Percentiles rank a stretch among this genome's conserved stretches.
Evolutionary conservation across 192 early-diverging fungal species (phyloP).

Genomic region (Podila minutissima): DNA sequence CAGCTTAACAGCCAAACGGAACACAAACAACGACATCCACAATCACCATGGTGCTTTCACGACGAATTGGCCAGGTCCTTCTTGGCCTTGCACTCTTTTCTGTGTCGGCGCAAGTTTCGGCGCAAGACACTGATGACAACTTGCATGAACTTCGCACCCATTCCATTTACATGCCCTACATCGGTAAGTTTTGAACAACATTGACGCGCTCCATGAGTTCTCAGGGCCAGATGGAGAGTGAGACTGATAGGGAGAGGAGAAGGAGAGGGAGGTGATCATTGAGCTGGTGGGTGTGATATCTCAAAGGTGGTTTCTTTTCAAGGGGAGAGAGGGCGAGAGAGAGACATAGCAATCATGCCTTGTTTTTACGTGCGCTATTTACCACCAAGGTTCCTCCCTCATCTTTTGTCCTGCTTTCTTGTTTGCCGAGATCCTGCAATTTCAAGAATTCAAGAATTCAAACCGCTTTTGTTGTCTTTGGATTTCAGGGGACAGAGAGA

Average conservation of each 20-base stretch:
- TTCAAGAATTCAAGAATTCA: too few relatives aligned
- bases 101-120: constrained; percentile 5
- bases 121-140: constrained; percentile 10
- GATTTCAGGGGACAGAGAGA: too few relatives aligned
- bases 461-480: too few relatives aligned
- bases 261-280: background rate
- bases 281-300: too few relatives aligned
- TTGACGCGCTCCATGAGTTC: constrained; percentile 2
- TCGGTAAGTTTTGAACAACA: constrained; percentile 51
- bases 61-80: constrained; percentile 7
- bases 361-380: too few relatives aligned
- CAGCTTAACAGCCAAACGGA: background rate
- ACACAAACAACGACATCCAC: background rate
- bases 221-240: background rate
- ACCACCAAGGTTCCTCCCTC: background rate
- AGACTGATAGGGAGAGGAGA: background rate
- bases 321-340: too few relatives aligned
- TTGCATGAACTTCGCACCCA: constrained; percentile 54
- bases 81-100: constrained; percentile 7
- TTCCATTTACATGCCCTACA: constrained; percentile 65
- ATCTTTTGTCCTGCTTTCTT: constrained; percentile 10
- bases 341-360: too few relatives aligned
- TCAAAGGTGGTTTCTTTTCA: too few relatives aligned
- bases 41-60: background rate
- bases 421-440: constrained; percentile 4